These are phyloP conservation scores for Solanum infundibuliforme DNA, from an alignment of 257 asterid species.

Conservation along the genomic window DNA sequence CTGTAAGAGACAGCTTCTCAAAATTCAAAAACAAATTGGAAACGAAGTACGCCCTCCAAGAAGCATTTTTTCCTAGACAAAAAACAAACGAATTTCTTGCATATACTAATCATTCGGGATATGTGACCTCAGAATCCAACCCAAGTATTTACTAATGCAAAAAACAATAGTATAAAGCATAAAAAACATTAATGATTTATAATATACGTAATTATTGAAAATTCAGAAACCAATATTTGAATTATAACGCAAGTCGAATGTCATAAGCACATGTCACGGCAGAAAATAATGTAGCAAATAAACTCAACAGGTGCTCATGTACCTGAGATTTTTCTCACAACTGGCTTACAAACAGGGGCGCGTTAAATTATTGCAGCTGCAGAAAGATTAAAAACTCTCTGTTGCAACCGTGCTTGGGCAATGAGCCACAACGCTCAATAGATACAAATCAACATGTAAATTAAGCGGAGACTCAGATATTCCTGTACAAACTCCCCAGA, in stretches of 20 bases:
- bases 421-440: not conserved
- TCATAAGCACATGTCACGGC: not conserved
- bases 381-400: not conserved
- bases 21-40: not conserved
- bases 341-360: not conserved
- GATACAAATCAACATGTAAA: not conserved
- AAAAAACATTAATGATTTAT: not conserved
- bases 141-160: not conserved
- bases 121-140: not conserved
- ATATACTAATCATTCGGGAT: not conserved
- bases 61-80: not conserved
- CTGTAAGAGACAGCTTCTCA: not conserved
- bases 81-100: not conserved
- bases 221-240: not conserved
- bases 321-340: not conserved
- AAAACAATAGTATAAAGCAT: not conserved
- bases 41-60: not conserved
- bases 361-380: not conserved
- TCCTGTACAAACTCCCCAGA: not conserved
- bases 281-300: not conserved
- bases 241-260: not conserved
- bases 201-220: not conserved
- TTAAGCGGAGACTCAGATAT: not conserved
- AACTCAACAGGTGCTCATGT: not conserved
- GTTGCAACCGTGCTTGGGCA: not conserved